phyloP scores from a whole-genome alignment of 129 eudicot genomes.

The Cynara cardunculus region DNA sequence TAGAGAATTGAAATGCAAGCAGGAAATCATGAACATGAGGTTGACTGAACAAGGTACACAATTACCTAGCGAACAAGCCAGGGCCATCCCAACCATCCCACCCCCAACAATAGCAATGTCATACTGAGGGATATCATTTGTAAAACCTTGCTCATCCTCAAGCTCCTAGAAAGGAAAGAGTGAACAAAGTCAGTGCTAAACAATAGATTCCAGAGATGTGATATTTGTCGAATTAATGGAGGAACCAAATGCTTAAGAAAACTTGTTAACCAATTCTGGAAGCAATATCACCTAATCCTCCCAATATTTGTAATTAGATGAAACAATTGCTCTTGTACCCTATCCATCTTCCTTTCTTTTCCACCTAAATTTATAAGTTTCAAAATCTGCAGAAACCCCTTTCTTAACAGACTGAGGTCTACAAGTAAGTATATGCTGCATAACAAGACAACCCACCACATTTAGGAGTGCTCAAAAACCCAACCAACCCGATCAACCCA shows the following conservation, averaged over 20 bases:
- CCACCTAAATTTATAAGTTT: neutral
- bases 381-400: neutral
- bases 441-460: neutral
- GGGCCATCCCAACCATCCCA: slow-evolving; percentile 99
- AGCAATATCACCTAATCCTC: neutral
- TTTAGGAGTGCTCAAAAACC: no score
- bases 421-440: neutral
- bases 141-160: slow-evolving; percentile 15
- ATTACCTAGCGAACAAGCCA: slow-evolving; percentile 88
- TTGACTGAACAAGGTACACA: neutral
- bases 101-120: slow-evolving; percentile 98
- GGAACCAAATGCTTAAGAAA: neutral
- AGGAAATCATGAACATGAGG: neutral
- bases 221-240: neutral
- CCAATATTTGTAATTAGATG: neutral
- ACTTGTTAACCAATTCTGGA: neutral
- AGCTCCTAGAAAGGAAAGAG: slow-evolving; percentile 24
- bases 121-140: slow-evolving; percentile 50
- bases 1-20: neutral
- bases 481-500: no score
- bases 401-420: neutral
- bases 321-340: neutral
- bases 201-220: neutral
- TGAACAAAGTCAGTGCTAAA: neutral
- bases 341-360: neutral